Conservation (phyloP, 768 basidiomycete genomes). For the Suillus clintonianus region DNA sequence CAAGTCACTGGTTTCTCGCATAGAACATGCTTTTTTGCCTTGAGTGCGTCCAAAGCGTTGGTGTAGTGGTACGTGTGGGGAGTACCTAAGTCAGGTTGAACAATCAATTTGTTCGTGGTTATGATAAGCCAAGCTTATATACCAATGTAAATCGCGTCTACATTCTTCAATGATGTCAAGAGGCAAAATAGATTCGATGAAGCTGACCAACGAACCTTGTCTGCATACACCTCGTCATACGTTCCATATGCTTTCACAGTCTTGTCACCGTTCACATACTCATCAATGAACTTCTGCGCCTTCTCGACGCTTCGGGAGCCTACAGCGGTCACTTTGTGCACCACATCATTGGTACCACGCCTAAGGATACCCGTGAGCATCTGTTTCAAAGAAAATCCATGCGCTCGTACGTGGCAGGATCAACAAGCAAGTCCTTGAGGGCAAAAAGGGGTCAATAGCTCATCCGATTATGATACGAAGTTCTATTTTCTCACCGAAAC, state of each 20-base stretch:
- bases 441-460: not conserved
- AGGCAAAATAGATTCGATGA: not conserved
- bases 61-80: slow-evolving; percentile 55
- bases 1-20: slow-evolving; percentile 59
- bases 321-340: slow-evolving; percentile 43
- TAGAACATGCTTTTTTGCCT: slow-evolving; percentile 53
- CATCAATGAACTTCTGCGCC: slow-evolving; percentile 46
- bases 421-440: slow-evolving; percentile 45
- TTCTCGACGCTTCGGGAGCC: slow-evolving; percentile 50
- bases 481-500: slow-evolving; percentile 35
- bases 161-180: slow-evolving; percentile 28
- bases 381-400: slow-evolving; percentile 9
- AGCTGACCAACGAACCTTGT: slow-evolving; percentile 33
- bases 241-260: slow-evolving; percentile 43
- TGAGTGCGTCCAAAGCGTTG: slow-evolving; percentile 47
- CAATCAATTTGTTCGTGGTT: not conserved
- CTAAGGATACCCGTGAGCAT: slow-evolving; percentile 15
- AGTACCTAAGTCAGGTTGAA: slow-evolving; percentile 36
- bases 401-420: slow-evolving; percentile 42
- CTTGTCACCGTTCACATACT: slow-evolving; percentile 31
- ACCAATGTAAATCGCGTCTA: slow-evolving; percentile 55
- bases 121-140: not conserved
- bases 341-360: slow-evolving; percentile 37
- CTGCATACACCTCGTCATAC: slow-evolving; percentile 47
- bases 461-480: not conserved